A percentile compares a stretch with the other conserved stretches of the same genome.
These are phyloP conservation scores for Psilocybe sp. DNA, from an alignment of 768 basidiomycete species.

Conservation along the genomic window DNA sequence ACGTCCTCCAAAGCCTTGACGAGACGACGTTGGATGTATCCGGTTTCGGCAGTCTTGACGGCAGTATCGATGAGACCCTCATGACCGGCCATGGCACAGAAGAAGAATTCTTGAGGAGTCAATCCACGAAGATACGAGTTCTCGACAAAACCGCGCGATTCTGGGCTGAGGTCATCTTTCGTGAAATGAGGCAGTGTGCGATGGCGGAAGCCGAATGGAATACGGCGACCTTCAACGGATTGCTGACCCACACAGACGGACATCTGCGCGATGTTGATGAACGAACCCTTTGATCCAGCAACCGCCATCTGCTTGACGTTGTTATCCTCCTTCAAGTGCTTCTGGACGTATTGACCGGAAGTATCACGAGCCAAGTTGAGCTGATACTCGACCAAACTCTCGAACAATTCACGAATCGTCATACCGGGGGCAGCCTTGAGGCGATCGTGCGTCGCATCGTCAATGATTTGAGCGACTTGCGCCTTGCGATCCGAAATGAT, in stretches of 20 bases:
- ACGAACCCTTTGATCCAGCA: slow-evolving; percentile 96
- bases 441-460: slow-evolving; percentile 79
- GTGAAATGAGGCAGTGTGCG: slow-evolving; percentile 96
- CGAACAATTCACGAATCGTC: slow-evolving; percentile 99
- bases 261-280: slow-evolving; percentile 99
- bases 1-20: slow-evolving; percentile 99
- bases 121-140: slow-evolving; percentile 96
- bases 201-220: slow-evolving; percentile 97
- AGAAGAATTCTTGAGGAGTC: slow-evolving; percentile 98
- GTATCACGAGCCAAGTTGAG: slow-evolving; percentile 94
- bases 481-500: slow-evolving; percentile 81
- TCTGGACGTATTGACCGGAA: slow-evolving; percentile 95
- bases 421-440: slow-evolving; percentile 93
- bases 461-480: slow-evolving; percentile 76
- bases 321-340: slow-evolving; percentile 97
- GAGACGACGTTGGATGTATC: slow-evolving; percentile 96
- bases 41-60: slow-evolving; percentile 99
- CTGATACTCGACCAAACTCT: slow-evolving; percentile 86
- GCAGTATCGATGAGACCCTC: slow-evolving; percentile 99
- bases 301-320: slow-evolving; percentile 99
- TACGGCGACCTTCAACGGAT: slow-evolving; percentile 95
- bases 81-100: slow-evolving; percentile 99
- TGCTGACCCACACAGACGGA: slow-evolving; percentile 99
- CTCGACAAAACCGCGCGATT: slow-evolving; percentile 97
- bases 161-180: slow-evolving; percentile 97